phyloP scores from a whole-genome alignment of 2,329 filamentous ascomycete genomes.

The Penicillium sp. region DNA sequence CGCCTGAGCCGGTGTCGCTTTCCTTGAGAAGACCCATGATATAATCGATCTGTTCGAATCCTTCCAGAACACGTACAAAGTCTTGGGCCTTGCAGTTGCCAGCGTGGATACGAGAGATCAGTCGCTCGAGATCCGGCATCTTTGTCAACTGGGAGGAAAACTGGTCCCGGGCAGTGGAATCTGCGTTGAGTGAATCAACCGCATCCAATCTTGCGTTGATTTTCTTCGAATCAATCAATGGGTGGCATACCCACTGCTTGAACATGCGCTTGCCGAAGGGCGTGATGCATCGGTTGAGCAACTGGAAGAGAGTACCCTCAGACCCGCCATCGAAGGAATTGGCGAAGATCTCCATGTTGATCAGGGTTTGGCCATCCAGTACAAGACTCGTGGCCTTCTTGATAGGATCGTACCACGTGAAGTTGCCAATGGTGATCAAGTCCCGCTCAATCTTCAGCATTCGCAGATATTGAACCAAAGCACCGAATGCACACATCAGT shows the following conservation, averaged over 20 bases:
- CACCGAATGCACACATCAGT: constrained; percentile 87
- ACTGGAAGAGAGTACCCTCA: constrained; percentile 83
- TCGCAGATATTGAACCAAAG: constrained; percentile 80
- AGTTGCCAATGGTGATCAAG: constrained; percentile 85
- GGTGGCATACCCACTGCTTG: constrained; percentile 96
- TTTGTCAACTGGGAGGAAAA: constrained; percentile 86
- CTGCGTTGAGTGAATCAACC: constrained; percentile 86
- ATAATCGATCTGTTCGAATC: constrained; percentile 97
- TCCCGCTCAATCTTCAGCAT: constrained; percentile 85
- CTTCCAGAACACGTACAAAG: constrained; percentile 89
- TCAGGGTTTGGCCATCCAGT: constrained; percentile 90
- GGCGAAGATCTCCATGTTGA: constrained; percentile 95
- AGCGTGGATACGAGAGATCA: constrained; percentile 93
- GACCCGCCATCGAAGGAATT: constrained; percentile 84
- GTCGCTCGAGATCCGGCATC: constrained; percentile 88
- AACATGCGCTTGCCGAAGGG: constrained; percentile 96
- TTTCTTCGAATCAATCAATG: constrained; percentile 77
- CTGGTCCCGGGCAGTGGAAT: constrained; percentile 75
- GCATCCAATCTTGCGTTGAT: constrained; percentile 95
- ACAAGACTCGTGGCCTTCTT: constrained; percentile 85
- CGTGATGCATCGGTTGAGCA: constrained; percentile 92
- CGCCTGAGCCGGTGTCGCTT: constrained; percentile 62
- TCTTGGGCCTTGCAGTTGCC: constrained; percentile 87
- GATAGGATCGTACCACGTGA: constrained; percentile 89
- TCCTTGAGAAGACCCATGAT: constrained; percentile 77